phyloP scores from a whole-genome alignment of 169 alveolate genomes.

The Plasmodium yoelii region DNA sequence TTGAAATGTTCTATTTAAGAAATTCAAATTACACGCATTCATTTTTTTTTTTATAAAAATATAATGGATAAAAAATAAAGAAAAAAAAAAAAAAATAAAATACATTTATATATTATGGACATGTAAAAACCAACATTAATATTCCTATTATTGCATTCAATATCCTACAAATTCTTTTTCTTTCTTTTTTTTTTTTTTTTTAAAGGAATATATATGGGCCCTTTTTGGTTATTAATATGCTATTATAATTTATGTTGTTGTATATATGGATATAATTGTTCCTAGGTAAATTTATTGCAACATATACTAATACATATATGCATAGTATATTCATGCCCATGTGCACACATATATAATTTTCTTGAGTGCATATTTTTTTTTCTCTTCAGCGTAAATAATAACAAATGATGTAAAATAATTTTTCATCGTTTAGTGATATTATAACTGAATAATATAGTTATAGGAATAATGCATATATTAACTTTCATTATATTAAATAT shows the following conservation, averaged over 20 bases:
- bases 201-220: too few relatives aligned
- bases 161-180: too few relatives aligned
- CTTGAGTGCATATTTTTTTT: not conserved
- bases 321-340: not conserved
- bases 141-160: too few relatives aligned
- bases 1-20: too few relatives aligned
- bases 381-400: not conserved
- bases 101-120: too few relatives aligned
- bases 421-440: not conserved
- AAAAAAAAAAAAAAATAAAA: too few relatives aligned
- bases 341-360: not conserved
- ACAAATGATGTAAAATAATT: not conserved
- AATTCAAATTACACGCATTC: too few relatives aligned
- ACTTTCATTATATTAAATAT: conserved; percentile 10
- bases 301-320: not conserved
- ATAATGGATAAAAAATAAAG: too few relatives aligned
- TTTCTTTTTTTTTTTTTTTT: too few relatives aligned
- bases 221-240: not conserved
- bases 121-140: too few relatives aligned
- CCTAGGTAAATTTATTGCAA: too few relatives aligned
- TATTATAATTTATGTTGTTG: not conserved
- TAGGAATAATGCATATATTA: conserved; percentile 14
- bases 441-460: not conserved
- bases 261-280: not conserved
- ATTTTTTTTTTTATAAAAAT: too few relatives aligned